Conservation (phyloP, 495 filamentous ascomycete genomes). For the Trichoderma orchidacearum region DNA sequence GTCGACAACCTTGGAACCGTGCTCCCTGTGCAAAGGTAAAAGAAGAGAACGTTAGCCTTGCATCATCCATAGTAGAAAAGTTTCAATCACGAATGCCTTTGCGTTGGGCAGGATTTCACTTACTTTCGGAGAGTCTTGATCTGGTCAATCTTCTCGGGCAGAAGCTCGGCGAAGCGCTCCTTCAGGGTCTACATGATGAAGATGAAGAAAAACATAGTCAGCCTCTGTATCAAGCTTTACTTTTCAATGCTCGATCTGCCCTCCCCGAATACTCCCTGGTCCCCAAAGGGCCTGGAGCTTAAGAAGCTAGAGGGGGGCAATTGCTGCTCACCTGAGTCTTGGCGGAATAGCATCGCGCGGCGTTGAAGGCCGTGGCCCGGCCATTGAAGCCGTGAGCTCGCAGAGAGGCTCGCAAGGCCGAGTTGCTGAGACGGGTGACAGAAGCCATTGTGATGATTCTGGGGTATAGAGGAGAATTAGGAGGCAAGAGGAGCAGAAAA, state of each 20-base stretch:
- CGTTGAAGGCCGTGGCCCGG: constrained; percentile 63
- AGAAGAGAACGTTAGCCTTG: neutral
- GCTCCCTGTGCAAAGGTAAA: constrained; percentile 46
- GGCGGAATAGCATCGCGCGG: constrained; percentile 76
- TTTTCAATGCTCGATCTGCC: neutral
- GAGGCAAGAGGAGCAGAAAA: constrained; percentile 16
- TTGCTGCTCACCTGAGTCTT: constrained; percentile 64
- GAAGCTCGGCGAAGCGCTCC: constrained; percentile 91
- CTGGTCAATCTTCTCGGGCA: constrained; percentile 94
- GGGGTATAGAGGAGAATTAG: constrained; percentile 13
- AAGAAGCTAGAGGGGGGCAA: neutral
- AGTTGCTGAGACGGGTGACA: constrained; percentile 59
- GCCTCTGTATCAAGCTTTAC: neutral
- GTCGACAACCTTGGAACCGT: constrained; percentile 87
- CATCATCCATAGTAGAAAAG: neutral
- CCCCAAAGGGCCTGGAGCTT: neutral
- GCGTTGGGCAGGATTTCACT: constrained; percentile 13
- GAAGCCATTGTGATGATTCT: constrained; percentile 49
- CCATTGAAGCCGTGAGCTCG: constrained; percentile 43
- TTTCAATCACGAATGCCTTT: constrained; percentile 6
- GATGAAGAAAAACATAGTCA: neutral
- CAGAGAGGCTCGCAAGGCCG: constrained; percentile 61
- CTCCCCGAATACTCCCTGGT: neutral
- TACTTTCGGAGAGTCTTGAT: constrained; percentile 97
- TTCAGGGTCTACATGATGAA: constrained; percentile 64